Percentiles rank a stretch among this genome's conserved stretches.
phyloP scores from a whole-genome alignment of 441 rosid genomes.

The Gossypium aridum region DNA sequence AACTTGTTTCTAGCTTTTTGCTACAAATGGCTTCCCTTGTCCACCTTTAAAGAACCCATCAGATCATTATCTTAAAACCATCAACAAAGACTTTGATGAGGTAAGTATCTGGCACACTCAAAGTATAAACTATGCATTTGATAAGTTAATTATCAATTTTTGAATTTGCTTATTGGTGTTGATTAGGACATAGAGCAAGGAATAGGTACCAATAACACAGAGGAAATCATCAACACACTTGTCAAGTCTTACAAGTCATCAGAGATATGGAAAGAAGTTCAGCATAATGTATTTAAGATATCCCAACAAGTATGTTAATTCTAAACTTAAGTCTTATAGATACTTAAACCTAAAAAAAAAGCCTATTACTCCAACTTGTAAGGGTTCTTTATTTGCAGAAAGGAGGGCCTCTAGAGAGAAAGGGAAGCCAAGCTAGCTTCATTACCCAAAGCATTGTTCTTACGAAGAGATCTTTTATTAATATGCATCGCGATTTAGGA shows the following conservation, averaged over 20 bases:
- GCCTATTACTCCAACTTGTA: background rate
- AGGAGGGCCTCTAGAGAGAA: constrained; percentile 18
- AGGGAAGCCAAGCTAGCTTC: constrained; percentile 39
- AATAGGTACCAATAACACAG: constrained; percentile 16
- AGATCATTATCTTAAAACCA: constrained; percentile 44
- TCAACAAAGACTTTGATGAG: constrained; percentile 44
- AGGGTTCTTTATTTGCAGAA: background rate
- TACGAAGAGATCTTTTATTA: constrained; percentile 36
- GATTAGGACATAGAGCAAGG: constrained; percentile 35
- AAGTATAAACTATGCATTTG: background rate
- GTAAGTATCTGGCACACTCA: constrained; percentile 16
- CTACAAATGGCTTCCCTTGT: constrained; percentile 43
- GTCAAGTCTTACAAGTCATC: constrained; percentile 38
- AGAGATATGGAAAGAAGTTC: constrained; percentile 16
- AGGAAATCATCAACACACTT: constrained; percentile 32
- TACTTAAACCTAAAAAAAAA: background rate
- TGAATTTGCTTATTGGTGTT: background rate
- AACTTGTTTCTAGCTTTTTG: constrained; percentile 22
- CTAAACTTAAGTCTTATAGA: background rate
- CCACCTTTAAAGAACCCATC: constrained; percentile 43
- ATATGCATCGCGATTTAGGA: constrained; percentile 45
- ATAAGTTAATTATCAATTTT: background rate
- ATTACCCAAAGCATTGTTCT: constrained; percentile 39
- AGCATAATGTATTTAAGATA: constrained; percentile 17
- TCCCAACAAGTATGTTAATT: constrained; percentile 21